A percentile compares a stretch with the other conserved stretches of the same genome.
These are phyloP conservation scores for Monilinia laxa DNA, from an alignment of 2,329 filamentous ascomycete genomes.

Conservation along the genomic window DNA sequence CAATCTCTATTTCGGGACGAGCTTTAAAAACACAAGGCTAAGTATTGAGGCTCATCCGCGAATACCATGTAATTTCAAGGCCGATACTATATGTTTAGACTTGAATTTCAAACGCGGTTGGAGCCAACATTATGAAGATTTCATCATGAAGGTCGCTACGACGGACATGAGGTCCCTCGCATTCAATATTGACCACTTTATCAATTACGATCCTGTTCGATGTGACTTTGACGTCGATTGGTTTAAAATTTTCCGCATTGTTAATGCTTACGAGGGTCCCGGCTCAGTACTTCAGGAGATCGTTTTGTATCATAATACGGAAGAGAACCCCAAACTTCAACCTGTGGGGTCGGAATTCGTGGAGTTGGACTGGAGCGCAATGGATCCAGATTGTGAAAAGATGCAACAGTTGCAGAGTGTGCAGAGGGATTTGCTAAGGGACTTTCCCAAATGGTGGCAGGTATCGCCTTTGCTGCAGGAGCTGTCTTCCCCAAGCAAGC, in stretches of 20 bases:
- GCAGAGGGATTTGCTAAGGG: constrained; percentile 17
- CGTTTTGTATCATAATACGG: constrained; percentile 15
- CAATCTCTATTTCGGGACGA: constrained; percentile 6
- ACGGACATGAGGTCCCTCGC: constrained; percentile 6
- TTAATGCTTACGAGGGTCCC: constrained; percentile 4
- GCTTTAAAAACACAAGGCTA: background rate
- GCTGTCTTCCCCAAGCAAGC: background rate
- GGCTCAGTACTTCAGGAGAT: constrained; percentile 12
- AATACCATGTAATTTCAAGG: constrained; percentile 10
- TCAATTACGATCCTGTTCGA: background rate
- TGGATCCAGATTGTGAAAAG: constrained; percentile 17
- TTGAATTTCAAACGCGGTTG: background rate
- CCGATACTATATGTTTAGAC: constrained; percentile 15
- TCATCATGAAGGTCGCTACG: constrained; percentile 5
- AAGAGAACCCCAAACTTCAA: background rate
- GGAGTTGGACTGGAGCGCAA: constrained; percentile 19
- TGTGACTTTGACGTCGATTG: background rate
- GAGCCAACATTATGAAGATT: constrained; percentile 1
- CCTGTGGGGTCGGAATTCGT: constrained; percentile 16
- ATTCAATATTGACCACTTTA: constrained; percentile 10
- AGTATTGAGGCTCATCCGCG: background rate
- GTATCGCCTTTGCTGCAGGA: no score
- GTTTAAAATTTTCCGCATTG: constrained; percentile 11
- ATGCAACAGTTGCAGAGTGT: constrained; percentile 8
- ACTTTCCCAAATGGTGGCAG: background rate